A percentile compares a stretch with the other conserved stretches of the same genome.
Conservation (phyloP, 768 basidiomycete species). For the Termitomyces heimii region DNA sequence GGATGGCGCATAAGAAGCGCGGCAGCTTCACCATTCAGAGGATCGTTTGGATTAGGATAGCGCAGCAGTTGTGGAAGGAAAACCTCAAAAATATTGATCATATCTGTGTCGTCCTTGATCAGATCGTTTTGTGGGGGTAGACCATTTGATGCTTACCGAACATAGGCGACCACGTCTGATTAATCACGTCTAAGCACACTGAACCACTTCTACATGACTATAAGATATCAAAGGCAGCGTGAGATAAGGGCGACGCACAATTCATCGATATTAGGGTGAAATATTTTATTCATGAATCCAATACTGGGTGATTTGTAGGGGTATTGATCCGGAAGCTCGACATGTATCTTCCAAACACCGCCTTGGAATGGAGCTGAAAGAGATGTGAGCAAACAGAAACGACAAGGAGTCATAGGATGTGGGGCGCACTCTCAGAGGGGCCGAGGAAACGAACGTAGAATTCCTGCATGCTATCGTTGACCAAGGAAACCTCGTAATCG, state of each 20-base stretch:
- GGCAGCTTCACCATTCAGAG: constrained; percentile 96
- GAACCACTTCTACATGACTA: constrained; percentile 74
- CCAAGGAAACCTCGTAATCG: constrained; percentile 95
- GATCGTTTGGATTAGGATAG: constrained; percentile 98
- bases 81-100: constrained; percentile 99
- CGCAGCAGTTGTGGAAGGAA: constrained; percentile 96
- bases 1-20: constrained; percentile 96
- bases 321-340: constrained; percentile 97
- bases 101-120: constrained; percentile 48
- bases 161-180: constrained; percentile 99
- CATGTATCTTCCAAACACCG: constrained; percentile 99
- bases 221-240: constrained; percentile 7
- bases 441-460: constrained; percentile 97
- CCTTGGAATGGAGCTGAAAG: constrained; percentile 88
- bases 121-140: not conserved
- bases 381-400: constrained; percentile 1
- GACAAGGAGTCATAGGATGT: not conserved
- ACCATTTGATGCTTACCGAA: constrained; percentile 65
- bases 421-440: constrained; percentile 80
- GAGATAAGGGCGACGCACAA: constrained; percentile 51
- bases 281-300: constrained; percentile 99
- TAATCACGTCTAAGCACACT: constrained; percentile 97
- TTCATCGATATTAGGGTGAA: constrained; percentile 99
- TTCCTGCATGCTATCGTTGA: constrained; percentile 99
- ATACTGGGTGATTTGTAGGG: constrained; percentile 99